phyloP scores from a whole-genome alignment of 2,329 filamentous ascomycete species.

The Beauveria australis region DNA sequence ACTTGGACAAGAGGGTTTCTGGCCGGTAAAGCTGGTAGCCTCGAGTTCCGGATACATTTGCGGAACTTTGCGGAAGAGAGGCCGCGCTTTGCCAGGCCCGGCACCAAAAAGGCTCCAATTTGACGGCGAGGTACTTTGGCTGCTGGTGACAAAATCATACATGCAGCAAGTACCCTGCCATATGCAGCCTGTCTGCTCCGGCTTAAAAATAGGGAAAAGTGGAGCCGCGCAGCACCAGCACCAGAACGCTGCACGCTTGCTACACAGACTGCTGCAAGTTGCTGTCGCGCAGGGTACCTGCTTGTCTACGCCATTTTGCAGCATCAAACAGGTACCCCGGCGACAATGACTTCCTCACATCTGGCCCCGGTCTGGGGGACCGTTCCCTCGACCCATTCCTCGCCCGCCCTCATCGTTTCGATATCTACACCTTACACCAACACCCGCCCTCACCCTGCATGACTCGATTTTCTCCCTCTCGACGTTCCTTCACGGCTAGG shows the following conservation, averaged over 20 bases:
- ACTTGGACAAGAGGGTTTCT: neutral
- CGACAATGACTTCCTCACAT: slow-evolving; percentile 10
- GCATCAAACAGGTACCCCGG: neutral
- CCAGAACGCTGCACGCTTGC: neutral
- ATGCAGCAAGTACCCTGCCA: neutral
- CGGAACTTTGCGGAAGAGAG: neutral
- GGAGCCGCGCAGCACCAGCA: neutral
- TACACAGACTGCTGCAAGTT: neutral
- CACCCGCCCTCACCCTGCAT: slow-evolving; percentile 13
- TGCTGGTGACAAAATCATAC: neutral
- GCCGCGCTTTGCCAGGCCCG: slow-evolving; percentile 1
- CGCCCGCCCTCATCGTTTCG: slow-evolving; percentile 17
- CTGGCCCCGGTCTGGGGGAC: slow-evolving; percentile 14
- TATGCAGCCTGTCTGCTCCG: neutral
- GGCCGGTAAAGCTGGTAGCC: neutral
- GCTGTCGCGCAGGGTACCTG: neutral
- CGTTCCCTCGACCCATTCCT: slow-evolving; percentile 20
- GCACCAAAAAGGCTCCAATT: neutral
- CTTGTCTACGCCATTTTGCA: neutral
- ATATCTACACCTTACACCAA: slow-evolving; percentile 18
- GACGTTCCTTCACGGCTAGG: slow-evolving; percentile 6
- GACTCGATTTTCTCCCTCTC: slow-evolving; percentile 8
- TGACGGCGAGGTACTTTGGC: neutral
- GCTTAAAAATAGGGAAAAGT: neutral
- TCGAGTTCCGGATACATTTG: neutral